phyloP scores from a whole-genome alignment of 495 filamentous ascomycete species.

The Neurospora sp. region DNA sequence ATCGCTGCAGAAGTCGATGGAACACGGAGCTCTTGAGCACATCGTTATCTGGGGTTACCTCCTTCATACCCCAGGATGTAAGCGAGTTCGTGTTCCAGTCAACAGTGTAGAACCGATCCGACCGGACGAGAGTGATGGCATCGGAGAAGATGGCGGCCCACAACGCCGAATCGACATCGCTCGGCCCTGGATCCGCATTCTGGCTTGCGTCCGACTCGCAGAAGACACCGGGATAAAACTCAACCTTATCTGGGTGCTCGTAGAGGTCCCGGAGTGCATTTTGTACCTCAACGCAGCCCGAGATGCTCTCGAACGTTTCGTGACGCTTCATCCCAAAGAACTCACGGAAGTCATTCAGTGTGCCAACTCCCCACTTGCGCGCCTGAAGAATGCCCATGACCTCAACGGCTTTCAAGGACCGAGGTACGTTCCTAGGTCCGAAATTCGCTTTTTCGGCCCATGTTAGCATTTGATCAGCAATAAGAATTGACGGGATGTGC shows the following conservation, averaged over 20 bases:
- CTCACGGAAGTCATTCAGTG: conserved; percentile 70
- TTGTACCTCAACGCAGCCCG: conserved; percentile 55
- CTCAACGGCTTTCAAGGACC: conserved; percentile 58
- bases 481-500: conserved; percentile 49
- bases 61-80: conserved; percentile 69
- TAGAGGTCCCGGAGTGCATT: conserved; percentile 62
- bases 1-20: conserved; percentile 61
- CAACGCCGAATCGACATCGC: conserved; percentile 55
- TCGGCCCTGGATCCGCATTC: conserved; percentile 6
- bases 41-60: conserved; percentile 58
- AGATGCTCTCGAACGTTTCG: conserved; percentile 67
- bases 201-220: conserved; percentile 38
- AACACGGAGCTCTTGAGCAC: conserved; percentile 62
- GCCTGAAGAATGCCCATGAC: conserved; percentile 71
- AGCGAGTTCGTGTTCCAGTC: conserved; percentile 59
- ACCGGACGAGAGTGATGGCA: conserved; percentile 66
- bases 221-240: conserved; percentile 46
- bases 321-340: conserved; percentile 61
- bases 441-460: conserved; percentile 38
- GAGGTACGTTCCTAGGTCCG: conserved; percentile 61
- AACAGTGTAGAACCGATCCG: conserved; percentile 69
- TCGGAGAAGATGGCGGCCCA: conserved; percentile 71
- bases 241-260: conserved; percentile 56
- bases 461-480: conserved; percentile 46
- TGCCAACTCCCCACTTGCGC: conserved; percentile 64